Conservation (phyloP, 768 basidiomycete species). For the Pleurotus platypus region DNA sequence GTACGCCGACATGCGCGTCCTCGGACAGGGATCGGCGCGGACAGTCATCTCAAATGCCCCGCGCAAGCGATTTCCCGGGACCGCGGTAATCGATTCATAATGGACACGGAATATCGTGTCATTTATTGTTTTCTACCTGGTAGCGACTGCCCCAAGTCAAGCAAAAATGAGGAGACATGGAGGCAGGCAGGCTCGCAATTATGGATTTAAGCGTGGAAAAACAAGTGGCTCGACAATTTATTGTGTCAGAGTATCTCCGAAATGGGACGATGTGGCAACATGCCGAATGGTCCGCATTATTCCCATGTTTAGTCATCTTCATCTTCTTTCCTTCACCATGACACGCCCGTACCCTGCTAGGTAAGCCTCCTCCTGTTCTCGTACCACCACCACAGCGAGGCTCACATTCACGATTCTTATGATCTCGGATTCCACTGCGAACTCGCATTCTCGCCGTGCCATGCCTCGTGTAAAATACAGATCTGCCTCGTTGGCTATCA, state of each 20-base stretch:
- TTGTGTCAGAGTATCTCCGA: neutral
- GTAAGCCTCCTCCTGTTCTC: constrained; percentile 3
- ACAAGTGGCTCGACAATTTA: no score
- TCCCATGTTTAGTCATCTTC: constrained; percentile 8
- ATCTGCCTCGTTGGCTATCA: constrained; percentile 35
- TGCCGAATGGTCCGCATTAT: constrained; percentile 7
- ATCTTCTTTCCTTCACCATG: constrained; percentile 12
- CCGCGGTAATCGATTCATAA: no score
- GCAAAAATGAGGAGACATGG: no score
- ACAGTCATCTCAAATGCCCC: no score
- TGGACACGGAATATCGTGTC: no score
- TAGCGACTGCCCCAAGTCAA: no score
- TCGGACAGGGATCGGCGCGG: no score
- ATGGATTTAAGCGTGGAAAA: no score
- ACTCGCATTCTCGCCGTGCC: constrained; percentile 1
- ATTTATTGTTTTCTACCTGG: no score
- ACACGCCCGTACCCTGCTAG: constrained; percentile 11
- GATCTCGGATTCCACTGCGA: neutral
- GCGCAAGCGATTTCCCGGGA: no score
- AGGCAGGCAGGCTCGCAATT: no score
- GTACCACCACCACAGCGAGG: neutral
- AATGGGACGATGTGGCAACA: neutral
- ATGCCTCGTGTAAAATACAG: constrained; percentile 16
- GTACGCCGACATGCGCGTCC: no score
- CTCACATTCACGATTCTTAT: neutral